phyloP scores from a whole-genome alignment of 441 rosid species.

The Populus hybrid region DNA sequence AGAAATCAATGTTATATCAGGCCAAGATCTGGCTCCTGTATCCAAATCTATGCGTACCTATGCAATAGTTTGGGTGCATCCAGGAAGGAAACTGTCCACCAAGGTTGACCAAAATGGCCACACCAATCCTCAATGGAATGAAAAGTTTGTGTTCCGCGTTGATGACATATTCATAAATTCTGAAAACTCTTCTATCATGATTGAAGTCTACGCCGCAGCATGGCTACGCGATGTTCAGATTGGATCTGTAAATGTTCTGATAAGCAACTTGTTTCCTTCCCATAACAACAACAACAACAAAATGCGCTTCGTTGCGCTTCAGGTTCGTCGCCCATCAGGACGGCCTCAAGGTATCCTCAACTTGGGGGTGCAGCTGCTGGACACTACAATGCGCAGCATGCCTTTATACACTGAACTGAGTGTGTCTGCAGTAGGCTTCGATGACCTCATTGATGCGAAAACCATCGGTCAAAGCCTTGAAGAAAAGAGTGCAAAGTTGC shows the following conservation, averaged over 20 bases:
- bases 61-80: slow-evolving; percentile 44
- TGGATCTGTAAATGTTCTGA: slow-evolving; percentile 63
- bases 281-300: slow-evolving; percentile 31
- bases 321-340: slow-evolving; percentile 81
- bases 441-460: slow-evolving; percentile 24
- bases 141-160: slow-evolving; percentile 68
- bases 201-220: slow-evolving; percentile 81
- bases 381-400: slow-evolving; percentile 72
- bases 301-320: slow-evolving; percentile 64
- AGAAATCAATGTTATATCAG: slow-evolving; percentile 70
- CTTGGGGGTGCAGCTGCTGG: slow-evolving; percentile 66
- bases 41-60: slow-evolving; percentile 82
- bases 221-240: slow-evolving; percentile 79
- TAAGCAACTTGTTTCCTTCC: slow-evolving; percentile 60
- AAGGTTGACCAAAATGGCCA: slow-evolving; percentile 41
- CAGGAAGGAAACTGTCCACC: slow-evolving; percentile 40
- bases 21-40: slow-evolving; percentile 67
- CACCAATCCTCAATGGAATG: slow-evolving; percentile 49
- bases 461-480: background rate
- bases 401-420: slow-evolving; percentile 60
- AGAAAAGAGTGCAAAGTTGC: slow-evolving; percentile 26
- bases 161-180: slow-evolving; percentile 56
- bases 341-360: slow-evolving; percentile 84
- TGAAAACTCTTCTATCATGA: slow-evolving; percentile 54
- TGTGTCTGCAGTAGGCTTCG: slow-evolving; percentile 22